Conservation (phyloP, 2,329 filamentous ascomycete species). For the Penicillium sclerotigenum region DNA sequence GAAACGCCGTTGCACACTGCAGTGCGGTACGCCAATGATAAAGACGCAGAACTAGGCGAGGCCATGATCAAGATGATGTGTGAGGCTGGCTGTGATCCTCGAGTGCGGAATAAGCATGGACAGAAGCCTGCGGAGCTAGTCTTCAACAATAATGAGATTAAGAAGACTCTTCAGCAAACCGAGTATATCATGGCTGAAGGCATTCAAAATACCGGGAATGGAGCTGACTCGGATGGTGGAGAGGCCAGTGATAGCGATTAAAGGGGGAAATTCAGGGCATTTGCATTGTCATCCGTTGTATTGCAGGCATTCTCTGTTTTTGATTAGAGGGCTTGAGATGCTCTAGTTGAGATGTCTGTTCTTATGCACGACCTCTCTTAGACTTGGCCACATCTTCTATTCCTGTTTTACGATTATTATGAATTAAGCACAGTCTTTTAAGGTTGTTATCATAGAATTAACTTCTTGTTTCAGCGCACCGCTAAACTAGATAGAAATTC, state of each 20-base stretch:
- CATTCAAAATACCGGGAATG: slow-evolving; percentile 34
- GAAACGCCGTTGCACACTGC: slow-evolving; percentile 47
- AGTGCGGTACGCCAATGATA: slow-evolving; percentile 48
- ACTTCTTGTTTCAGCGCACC: neutral
- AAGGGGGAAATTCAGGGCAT: neutral
- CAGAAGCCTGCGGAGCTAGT: slow-evolving; percentile 47
- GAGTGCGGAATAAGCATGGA: slow-evolving; percentile 48
- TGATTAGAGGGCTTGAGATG: neutral
- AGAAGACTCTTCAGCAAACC: slow-evolving; percentile 41
- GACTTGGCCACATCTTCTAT: slow-evolving; percentile 12
- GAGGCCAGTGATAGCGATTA: slow-evolving; percentile 45
- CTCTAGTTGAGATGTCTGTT: slow-evolving; percentile 5
- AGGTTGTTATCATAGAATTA: neutral
- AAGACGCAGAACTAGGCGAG: slow-evolving; percentile 41
- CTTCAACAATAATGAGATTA: slow-evolving; percentile 44
- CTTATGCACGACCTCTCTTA: slow-evolving; percentile 13
- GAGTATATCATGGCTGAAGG: slow-evolving; percentile 49
- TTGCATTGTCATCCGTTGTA: neutral
- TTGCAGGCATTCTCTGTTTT: neutral
- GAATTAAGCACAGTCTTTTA: slow-evolving; percentile 9
- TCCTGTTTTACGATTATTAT: slow-evolving; percentile 20
- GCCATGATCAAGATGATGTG: slow-evolving; percentile 51
- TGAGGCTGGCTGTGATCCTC: slow-evolving; percentile 48
- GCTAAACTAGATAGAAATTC: neutral
- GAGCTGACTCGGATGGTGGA: slow-evolving; percentile 36